phyloP scores from a whole-genome alignment of 1,284 basidiomycete species.

The Heimioporus retisporus region DNA sequence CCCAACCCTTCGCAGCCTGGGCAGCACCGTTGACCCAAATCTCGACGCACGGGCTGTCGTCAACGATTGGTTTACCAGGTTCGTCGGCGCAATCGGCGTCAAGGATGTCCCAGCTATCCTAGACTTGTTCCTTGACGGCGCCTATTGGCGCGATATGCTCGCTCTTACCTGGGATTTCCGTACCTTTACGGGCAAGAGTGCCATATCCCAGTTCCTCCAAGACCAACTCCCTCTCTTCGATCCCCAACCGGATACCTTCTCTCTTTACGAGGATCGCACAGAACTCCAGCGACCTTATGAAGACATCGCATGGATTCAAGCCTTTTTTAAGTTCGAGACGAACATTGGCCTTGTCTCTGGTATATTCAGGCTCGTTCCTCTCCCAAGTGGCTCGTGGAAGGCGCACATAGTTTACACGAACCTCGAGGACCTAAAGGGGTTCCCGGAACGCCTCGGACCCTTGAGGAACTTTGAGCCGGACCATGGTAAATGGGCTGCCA shows the following conservation, averaged over 20 bases:
- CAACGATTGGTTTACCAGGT: slow-evolving; percentile 34
- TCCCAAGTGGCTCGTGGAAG: slow-evolving; percentile 56
- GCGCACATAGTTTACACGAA: slow-evolving; percentile 50
- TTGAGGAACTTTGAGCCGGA: slow-evolving; percentile 51
- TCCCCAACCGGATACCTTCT: slow-evolving; percentile 28
- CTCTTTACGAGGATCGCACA: slow-evolving; percentile 28
- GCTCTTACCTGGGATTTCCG: slow-evolving; percentile 72
- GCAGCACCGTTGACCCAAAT: slow-evolving; percentile 28
- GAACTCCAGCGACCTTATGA: slow-evolving; percentile 54
- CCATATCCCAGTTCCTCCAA: slow-evolving; percentile 54
- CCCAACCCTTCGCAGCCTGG: slow-evolving; percentile 36
- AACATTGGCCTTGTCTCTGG: slow-evolving; percentile 56
- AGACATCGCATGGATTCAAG: slow-evolving; percentile 65
- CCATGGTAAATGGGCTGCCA: slow-evolving; percentile 50
- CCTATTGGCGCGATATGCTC: slow-evolving; percentile 70
- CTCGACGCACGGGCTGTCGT: slow-evolving; percentile 27
- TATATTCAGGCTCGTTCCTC: slow-evolving; percentile 63
- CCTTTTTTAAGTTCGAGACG: slow-evolving; percentile 64
- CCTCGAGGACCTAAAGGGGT: slow-evolving; percentile 58
- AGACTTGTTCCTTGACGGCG: slow-evolving; percentile 51
- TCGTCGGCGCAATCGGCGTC: slow-evolving; percentile 31
- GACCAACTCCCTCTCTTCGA: slow-evolving; percentile 54
- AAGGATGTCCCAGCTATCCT: slow-evolving; percentile 33
- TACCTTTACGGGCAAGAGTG: slow-evolving; percentile 58
- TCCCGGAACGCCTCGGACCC: slow-evolving; percentile 46